A percentile compares a stretch with the other conserved stretches of the same genome.
phyloP scores from a whole-genome alignment of 768 basidiomycete species.

The Leccinum subtestaceum region DNA sequence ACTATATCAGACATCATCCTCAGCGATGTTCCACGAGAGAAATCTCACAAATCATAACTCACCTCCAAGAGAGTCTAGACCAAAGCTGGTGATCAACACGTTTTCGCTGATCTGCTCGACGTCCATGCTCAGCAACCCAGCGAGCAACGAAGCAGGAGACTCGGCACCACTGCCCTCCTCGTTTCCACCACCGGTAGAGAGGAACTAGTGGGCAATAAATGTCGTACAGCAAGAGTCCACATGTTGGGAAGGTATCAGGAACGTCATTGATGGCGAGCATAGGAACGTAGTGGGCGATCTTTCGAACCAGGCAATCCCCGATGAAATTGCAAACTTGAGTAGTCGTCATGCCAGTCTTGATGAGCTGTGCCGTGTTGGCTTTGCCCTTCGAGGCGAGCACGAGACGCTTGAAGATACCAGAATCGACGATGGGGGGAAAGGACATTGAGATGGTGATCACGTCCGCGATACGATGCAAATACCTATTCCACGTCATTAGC shows the following conservation, averaged over 20 bases:
- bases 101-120: conserved; percentile 30
- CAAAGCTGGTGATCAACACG: conserved; percentile 29
- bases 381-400: conserved; percentile 26
- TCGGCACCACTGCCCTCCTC: conserved; percentile 16
- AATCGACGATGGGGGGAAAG: conserved; percentile 35
- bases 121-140: conserved; percentile 23
- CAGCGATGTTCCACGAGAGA: too few species aligned
- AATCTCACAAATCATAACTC: neutral
- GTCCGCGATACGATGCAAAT: conserved; percentile 33
- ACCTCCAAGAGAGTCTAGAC: conserved; percentile 27
- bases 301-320: conserved; percentile 30
- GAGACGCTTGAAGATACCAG: conserved; percentile 33
- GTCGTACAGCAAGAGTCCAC: conserved; percentile 27
- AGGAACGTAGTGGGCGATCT: conserved; percentile 30
- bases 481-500: conserved; percentile 16
- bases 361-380: conserved; percentile 29
- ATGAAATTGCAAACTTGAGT: conserved; percentile 33
- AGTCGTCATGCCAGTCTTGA: conserved; percentile 33
- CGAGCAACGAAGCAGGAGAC: conserved; percentile 26
- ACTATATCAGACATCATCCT: conserved; percentile 11
- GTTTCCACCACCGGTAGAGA: conserved; percentile 2
- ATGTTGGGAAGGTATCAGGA: conserved; percentile 25
- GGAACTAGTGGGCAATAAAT: conserved; percentile 16
- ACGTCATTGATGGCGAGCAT: conserved; percentile 27
- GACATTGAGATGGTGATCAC: conserved; percentile 31